phyloP scores from a whole-genome alignment of 345 rosid genomes.

The Kernera saxatilis region DNA sequence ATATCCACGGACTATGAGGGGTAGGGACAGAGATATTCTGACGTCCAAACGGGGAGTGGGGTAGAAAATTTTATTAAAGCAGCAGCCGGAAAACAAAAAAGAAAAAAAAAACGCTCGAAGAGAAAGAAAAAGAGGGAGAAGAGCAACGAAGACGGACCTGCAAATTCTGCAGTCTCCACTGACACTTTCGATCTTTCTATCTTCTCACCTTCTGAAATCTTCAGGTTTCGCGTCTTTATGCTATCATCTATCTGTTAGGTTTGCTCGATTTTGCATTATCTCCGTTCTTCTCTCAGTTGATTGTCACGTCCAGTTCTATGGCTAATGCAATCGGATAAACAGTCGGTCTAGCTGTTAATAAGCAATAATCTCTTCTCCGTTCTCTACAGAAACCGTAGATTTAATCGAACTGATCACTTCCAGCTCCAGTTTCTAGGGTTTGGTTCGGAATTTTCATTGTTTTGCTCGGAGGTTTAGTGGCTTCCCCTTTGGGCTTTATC shows the following conservation, averaged over 20 bases:
- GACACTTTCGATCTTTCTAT: conserved; percentile 30
- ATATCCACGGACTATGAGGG: background rate
- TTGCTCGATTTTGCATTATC: conserved; percentile 30
- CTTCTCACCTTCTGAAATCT: conserved; percentile 4
- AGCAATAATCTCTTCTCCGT: background rate
- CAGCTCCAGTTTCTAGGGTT: conserved; percentile 28
- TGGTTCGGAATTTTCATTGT: background rate
- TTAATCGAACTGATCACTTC: conserved; percentile 10
- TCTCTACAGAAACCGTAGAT: background rate
- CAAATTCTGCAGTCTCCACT: conserved; percentile 30
- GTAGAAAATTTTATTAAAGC: conserved; percentile 27
- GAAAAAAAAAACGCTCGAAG: conserved; percentile 22
- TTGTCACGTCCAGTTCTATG: conserved; percentile 1
- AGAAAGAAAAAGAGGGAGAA: conserved; percentile 8
- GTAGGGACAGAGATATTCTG: background rate
- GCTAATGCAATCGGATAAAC: conserved; percentile 28
- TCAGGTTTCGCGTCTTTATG: conserved; percentile 12
- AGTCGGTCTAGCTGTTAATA: background rate
- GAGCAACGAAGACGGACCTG: conserved; percentile 35
- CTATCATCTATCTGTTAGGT: background rate
- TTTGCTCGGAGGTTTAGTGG: conserved; percentile 24
- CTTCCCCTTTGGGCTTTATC: background rate
- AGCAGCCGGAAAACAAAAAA: conserved; percentile 24
- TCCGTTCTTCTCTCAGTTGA: conserved; percentile 6
- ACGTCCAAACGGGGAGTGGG: conserved; percentile 23